Evolutionary conservation across 2,329 filamentous ascomycete species (phyloP), one percentile per base, ranked within the genome.

Genomic region (Claviceps cyperi): DNA sequence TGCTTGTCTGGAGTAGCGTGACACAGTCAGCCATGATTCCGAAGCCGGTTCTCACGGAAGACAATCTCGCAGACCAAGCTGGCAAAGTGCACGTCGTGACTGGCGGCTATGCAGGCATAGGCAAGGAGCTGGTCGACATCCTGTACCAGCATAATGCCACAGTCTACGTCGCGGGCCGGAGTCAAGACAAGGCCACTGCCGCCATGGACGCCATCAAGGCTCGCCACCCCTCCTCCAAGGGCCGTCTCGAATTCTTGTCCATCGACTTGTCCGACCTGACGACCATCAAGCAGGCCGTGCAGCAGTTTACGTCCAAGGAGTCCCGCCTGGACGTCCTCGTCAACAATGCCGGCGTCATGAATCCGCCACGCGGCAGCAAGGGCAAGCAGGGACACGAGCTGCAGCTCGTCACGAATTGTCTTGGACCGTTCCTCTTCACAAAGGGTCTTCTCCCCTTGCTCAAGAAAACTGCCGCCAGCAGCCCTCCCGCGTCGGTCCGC

Each of bases 91-190:
- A 68, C 62, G 68, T 81, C 52, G 70, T 81, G 15, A 81, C 65
- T 1, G 65, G 65, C 38, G 60, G 62, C 50, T 67, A 68, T 55
- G 62, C 63, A 0, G 65, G 65, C 65, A 66, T 78, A 6, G 77
- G 77, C 9, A 69, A 70, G 40, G 72, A 78, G 54, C 65, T 80
- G 19, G 65, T 65, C 35, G 69, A 69, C 39, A 69, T 81, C 3
- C 66, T 82, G 11, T 81, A 80, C 60, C 60, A 63, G 13, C 69
- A 67, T 37, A 74, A 77, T 50, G 76, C 67, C 37, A 76, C 65
- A 1, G 71, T 81, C n/a, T 80, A 78, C 59, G 59, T 78, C 24
- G 75, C 75, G 4, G 69, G 70, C 2, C 73, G 77, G 32, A 70
- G 62, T 3, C 57, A 65, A 36, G 59, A 66, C n/a, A 74, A 74